Evolutionary conservation across 345 rosid species (phyloP).

Genomic region (Eucalyptus marginata): DNA sequence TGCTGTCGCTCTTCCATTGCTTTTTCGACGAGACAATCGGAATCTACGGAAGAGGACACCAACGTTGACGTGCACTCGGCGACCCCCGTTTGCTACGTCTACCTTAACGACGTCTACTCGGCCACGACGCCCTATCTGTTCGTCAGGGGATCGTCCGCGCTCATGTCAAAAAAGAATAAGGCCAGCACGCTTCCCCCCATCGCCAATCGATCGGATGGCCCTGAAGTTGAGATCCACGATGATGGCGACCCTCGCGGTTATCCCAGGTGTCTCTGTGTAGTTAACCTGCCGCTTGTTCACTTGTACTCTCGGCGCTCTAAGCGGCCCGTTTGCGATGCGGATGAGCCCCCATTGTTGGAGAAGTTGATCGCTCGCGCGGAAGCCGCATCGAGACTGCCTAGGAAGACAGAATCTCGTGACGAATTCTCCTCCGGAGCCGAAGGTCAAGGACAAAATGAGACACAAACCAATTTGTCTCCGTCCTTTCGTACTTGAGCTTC

Average conservation of each 20-base stretch:
- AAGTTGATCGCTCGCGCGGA: constrained; percentile 2
- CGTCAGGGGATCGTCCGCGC: constrained; percentile 41
- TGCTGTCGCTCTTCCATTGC: background rate
- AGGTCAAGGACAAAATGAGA: no score
- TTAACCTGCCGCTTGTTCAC: constrained; percentile 21
- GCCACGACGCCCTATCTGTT: constrained; percentile 36
- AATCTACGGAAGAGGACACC: constrained; percentile 13
- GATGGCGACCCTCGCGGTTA: background rate
- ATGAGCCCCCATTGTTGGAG: constrained; percentile 9
- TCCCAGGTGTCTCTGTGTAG: background rate
- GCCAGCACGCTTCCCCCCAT: constrained; percentile 44
- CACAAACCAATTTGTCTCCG: no score
- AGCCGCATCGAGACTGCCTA: background rate
- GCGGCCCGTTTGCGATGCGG: background rate
- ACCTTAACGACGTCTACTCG: constrained; percentile 62
- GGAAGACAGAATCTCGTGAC: constrained; percentile 17
- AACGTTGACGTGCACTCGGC: constrained; percentile 11
- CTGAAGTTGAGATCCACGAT: background rate
- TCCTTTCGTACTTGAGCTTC: no score
- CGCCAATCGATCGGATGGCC: background rate
- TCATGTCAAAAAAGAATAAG: constrained; percentile 66
- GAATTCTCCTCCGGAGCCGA: background rate
- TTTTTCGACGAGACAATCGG: constrained; percentile 10
- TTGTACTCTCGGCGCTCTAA: constrained; percentile 60
- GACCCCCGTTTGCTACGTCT: constrained; percentile 43